Conservation (phyloP, 176 grass and related monocot genomes). For the Ensete glaucum region DNA sequence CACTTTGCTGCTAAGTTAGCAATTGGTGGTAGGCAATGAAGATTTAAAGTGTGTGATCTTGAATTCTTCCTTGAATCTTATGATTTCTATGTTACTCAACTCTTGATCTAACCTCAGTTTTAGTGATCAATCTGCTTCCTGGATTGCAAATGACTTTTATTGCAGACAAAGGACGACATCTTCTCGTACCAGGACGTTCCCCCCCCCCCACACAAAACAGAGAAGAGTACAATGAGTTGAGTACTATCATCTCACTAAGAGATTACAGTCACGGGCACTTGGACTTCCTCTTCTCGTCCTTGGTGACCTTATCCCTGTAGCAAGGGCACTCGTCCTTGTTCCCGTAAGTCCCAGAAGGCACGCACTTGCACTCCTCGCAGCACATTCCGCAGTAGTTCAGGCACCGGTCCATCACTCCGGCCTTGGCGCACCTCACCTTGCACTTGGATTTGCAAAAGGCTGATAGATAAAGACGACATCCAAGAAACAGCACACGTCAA, state of each 20-base stretch:
- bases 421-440: slow-evolving; percentile 41
- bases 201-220: no score
- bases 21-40: neutral
- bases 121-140: no score
- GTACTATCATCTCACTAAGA: no score
- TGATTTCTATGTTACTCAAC: no score
- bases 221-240: no score
- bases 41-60: neutral
- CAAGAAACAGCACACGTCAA: no score
- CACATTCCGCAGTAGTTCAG: slow-evolving; percentile 58
- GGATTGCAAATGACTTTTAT: no score
- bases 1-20: no score
- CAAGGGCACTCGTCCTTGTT: slow-evolving; percentile 87
- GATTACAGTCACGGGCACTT: slow-evolving; percentile 47
- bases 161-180: no score
- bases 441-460: slow-evolving; percentile 55
- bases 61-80: no score
- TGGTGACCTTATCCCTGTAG: slow-evolving; percentile 64
- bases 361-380: slow-evolving; percentile 56
- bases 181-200: no score
- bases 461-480: neutral
- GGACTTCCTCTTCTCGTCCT: slow-evolving; percentile 30
- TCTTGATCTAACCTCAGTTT: no score
- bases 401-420: slow-evolving; percentile 52
- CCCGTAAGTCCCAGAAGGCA: slow-evolving; percentile 56